Conservation (phyloP, 441 rosid species). For the Adansonia rubrostipa region DNA sequence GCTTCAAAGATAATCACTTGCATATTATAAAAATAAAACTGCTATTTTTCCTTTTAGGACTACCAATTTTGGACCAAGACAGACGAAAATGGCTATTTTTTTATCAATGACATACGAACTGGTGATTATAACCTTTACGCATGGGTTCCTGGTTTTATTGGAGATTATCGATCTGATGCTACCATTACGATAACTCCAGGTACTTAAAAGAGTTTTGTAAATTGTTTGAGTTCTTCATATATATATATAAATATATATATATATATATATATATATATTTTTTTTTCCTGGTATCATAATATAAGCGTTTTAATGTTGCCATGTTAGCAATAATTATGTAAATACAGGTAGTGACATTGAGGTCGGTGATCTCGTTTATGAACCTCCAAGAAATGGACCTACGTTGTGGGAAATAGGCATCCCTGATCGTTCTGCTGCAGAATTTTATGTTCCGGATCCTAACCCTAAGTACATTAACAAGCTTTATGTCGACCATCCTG, state of each 20-base stretch:
- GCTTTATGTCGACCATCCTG: constrained; percentile 51
- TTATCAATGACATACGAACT: constrained; percentile 42
- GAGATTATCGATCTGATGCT: constrained; percentile 51
- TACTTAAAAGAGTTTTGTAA: constrained; percentile 3
- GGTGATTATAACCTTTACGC: constrained; percentile 62
- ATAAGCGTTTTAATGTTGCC: too few relatives aligned
- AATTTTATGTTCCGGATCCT: constrained; percentile 70
- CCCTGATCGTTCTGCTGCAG: constrained; percentile 71
- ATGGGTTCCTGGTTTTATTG: constrained; percentile 73
- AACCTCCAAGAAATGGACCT: constrained; percentile 67
- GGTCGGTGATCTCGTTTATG: constrained; percentile 53
- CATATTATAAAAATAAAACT: too few relatives aligned
- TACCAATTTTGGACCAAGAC: constrained; percentile 71
- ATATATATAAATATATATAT: too few relatives aligned
- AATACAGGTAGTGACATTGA: constrained; percentile 45
- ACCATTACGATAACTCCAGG: constrained; percentile 52
- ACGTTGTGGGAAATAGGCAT: constrained; percentile 77
- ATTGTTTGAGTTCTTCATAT: too few relatives aligned
- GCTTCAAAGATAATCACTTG: too few relatives aligned
- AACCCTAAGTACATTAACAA: constrained; percentile 52
- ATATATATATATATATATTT: too few relatives aligned
- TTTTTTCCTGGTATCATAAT: too few relatives aligned
- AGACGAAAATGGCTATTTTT: constrained; percentile 52
- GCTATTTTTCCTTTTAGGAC: not conserved
- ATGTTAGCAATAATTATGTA: not conserved